phyloP scores from a whole-genome alignment of 2,329 filamentous ascomycete genomes.

The Penicillium sp. region DNA sequence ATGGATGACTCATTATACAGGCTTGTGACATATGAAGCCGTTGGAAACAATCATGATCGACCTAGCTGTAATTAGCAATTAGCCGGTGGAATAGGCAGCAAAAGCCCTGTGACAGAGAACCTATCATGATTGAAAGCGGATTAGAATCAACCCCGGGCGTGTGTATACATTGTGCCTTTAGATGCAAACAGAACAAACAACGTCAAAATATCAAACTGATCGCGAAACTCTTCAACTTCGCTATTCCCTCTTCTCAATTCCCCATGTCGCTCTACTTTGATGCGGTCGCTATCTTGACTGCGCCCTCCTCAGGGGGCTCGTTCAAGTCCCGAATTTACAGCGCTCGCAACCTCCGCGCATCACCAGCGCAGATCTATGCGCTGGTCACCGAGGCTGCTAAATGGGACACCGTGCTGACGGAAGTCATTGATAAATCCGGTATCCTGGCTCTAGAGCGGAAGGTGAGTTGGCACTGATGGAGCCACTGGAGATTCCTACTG shows the following conservation, averaged over 20 bases:
- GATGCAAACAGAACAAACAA: constrained; percentile 30
- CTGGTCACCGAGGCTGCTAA: constrained; percentile 82
- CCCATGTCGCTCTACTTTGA: constrained; percentile 94
- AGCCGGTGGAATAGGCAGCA: neutral
- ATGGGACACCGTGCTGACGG: constrained; percentile 81
- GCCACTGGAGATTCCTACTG: constrained; percentile 26
- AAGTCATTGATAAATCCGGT: constrained; percentile 78
- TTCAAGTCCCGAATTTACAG: constrained; percentile 81
- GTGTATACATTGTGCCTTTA: no score
- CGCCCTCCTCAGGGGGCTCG: constrained; percentile 68
- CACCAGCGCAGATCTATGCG: constrained; percentile 79
- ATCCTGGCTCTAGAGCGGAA: constrained; percentile 78
- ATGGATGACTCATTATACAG: no score
- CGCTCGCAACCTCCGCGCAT: constrained; percentile 69
- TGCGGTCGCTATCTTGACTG: constrained; percentile 69
- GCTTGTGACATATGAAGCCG: neutral
- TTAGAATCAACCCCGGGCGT: neutral
- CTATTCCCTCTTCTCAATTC: constrained; percentile 48
- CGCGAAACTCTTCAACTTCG: constrained; percentile 8
- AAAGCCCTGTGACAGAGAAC: neutral
- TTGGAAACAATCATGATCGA: neutral
- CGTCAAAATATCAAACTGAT: constrained; percentile 1
- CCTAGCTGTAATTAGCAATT: neutral
- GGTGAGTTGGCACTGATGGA: constrained; percentile 49
- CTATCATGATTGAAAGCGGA: neutral